These are phyloP conservation scores for Phycomyces blakesleeanus DNA, from an alignment of 192 early-diverging fungal species.

Conservation along the genomic window DNA sequence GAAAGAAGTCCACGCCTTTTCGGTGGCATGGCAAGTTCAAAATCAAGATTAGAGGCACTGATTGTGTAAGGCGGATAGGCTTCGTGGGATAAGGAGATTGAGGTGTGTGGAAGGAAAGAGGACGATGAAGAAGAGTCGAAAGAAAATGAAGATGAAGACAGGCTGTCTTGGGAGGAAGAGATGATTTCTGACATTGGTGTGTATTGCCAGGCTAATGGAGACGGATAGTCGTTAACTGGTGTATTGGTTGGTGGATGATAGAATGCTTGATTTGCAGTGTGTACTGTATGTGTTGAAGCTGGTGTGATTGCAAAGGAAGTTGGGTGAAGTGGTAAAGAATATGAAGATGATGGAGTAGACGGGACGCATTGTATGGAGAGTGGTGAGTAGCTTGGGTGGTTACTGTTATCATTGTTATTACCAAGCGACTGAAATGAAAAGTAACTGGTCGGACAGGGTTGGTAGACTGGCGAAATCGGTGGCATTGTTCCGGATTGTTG, in stretches of 20 bases:
- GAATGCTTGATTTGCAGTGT: background rate
- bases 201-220: background rate
- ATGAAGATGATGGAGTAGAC: too few relatives aligned
- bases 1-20: too few relatives aligned
- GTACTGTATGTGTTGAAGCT: background rate
- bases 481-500: too few relatives aligned
- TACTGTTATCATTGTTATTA: too few relatives aligned
- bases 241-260: background rate
- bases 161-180: background rate
- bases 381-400: too few relatives aligned
- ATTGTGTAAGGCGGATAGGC: background rate
- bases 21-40: too few relatives aligned
- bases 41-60: background rate
- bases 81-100: background rate
- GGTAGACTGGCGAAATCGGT: too few relatives aligned
- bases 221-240: background rate
- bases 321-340: background rate
- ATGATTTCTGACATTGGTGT: background rate
- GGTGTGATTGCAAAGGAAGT: background rate
- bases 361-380: too few relatives aligned
- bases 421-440: too few relatives aligned
- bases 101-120: background rate
- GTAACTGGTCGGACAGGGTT: too few relatives aligned
- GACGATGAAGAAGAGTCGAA: background rate
- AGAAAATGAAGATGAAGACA: background rate